A percentile compares a stretch with the other conserved stretches of the same genome.
Conservation (phyloP, 2,329 filamentous ascomycete genomes). For the Penicillium aurantiogriseum region DNA sequence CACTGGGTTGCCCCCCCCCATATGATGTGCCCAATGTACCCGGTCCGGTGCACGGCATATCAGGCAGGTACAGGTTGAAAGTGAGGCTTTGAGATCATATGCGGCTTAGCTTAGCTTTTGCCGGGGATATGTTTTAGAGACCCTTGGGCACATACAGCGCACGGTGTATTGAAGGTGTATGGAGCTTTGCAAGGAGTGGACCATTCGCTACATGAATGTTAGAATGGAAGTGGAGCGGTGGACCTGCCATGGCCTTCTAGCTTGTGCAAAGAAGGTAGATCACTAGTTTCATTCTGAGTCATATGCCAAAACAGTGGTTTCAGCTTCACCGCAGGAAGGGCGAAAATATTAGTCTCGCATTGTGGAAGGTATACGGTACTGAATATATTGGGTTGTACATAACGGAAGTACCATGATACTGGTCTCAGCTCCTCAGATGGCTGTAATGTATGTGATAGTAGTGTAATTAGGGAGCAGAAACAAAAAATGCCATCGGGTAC, state of each 20-base stretch:
- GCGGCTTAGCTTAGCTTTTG: conserved; percentile 3
- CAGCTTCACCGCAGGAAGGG: conserved; percentile 5
- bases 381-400: too few species aligned
- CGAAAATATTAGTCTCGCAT: background rate
- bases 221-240: conserved; percentile 5
- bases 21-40: conserved; percentile 11
- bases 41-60: conserved; percentile 1
- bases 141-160: conserved; percentile 7
- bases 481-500: background rate
- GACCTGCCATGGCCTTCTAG: conserved; percentile 9
- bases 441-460: background rate
- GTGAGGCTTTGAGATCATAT: conserved; percentile 12
- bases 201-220: background rate
- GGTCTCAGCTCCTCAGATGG: background rate
- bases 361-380: background rate
- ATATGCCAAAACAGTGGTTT: conserved; percentile 1
- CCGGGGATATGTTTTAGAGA: background rate
- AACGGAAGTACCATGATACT: background rate
- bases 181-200: background rate
- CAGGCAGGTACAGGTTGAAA: conserved; percentile 10
- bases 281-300: conserved; percentile 9
- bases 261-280: conserved; percentile 8
- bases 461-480: background rate
- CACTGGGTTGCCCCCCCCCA: background rate
- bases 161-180: background rate